Base-by-base conservation (phyloP, 768 basidiomycete genomes). In the Agrocybe chaxingu region DNA sequence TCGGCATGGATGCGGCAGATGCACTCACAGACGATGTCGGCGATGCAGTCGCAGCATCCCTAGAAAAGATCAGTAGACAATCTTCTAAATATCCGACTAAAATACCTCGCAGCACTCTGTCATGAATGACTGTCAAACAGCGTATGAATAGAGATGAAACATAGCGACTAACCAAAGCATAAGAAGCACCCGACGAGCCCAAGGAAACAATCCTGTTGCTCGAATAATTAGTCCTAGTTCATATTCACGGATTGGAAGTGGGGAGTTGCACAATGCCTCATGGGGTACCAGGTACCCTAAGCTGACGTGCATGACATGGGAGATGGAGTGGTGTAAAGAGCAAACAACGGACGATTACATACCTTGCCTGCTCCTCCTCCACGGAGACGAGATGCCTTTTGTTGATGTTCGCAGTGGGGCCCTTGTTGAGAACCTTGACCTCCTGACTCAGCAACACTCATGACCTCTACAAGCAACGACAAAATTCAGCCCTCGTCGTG, bases 331-430 rank as follows among this genome's bases (percentile, higher is more conserved):
- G 39, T 24, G 12, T 36, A 35, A 33, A 50, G 45, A 24, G 30
- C 10, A 29, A 32, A 7, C 34, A 16, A 13, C n/a, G 30, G n/a
- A 35, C 40, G 10, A 30, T 19, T 10, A 48, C 64, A 16, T 51
- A 85, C 85, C 77, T 79, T 86, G 30, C 61, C 85, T 41, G 80
- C 85, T 53, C 86, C 87, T 60, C 82, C 87, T 52, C 87, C 87
- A 49, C 87, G 82, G 43, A 89, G 63, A 52, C 85, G 81, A 47
- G 72, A 73, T 4, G 82, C 79, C 57, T 74, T 77, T 38, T 77
- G 69, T 51, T 75, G 64, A 50, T 77, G 70, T 48, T 73, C 69
- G 44, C 72, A 67, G 7, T 68, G 61, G n/a, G n/a, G n/a, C 16
- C 54, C 62, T 39, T 62, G 70, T 62, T 56, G 57, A 31, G 48